A percentile compares a stretch with the other conserved stretches of the same genome.
Conservation (phyloP, 2,329 filamentous ascomycete genomes). For the Cercospora citrullina region DNA sequence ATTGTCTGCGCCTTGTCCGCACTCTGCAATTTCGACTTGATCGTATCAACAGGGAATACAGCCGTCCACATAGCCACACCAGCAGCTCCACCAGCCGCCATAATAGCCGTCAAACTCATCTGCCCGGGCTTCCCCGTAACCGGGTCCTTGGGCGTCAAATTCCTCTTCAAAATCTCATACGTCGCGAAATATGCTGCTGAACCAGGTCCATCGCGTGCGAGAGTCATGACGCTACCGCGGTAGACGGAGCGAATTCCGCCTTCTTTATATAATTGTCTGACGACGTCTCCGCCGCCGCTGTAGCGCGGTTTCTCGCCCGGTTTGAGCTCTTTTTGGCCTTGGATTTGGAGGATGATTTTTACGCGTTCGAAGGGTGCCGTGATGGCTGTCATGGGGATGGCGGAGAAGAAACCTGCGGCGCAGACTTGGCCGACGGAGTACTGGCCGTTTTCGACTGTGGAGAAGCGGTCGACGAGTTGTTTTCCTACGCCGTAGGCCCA, state of each 20-base stretch:
- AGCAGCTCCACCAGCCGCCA: conserved; percentile 82
- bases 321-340: conserved; percentile 81
- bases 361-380: conserved; percentile 99
- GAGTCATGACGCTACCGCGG: conserved; percentile 83
- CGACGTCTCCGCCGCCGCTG: conserved; percentile 82
- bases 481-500: conserved; percentile 96
- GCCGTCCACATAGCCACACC: conserved; percentile 99
- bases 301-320: conserved; percentile 94
- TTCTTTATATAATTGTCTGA: conserved; percentile 87
- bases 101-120: conserved; percentile 78
- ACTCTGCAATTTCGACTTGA: conserved; percentile 92
- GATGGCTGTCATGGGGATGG: conserved; percentile 95
- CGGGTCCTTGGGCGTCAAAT: conserved; percentile 78
- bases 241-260: conserved; percentile 91
- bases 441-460: conserved; percentile 65
- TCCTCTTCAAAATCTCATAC: conserved; percentile 93
- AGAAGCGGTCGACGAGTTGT: conserved; percentile 71
- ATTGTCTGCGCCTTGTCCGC: conserved; percentile 83
- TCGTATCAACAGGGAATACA: conserved; percentile 94
- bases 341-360: conserved; percentile 96
- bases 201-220: conserved; percentile 90
- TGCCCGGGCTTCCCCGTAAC: conserved; percentile 70
- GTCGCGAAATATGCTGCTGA: conserved; percentile 95
- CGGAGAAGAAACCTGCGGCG: conserved; percentile 93
- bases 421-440: conserved; percentile 86